These are phyloP conservation scores for Cylindrotheca fusiformis DNA, from an alignment of 108 stramenopile species.

Conservation along the genomic window DNA sequence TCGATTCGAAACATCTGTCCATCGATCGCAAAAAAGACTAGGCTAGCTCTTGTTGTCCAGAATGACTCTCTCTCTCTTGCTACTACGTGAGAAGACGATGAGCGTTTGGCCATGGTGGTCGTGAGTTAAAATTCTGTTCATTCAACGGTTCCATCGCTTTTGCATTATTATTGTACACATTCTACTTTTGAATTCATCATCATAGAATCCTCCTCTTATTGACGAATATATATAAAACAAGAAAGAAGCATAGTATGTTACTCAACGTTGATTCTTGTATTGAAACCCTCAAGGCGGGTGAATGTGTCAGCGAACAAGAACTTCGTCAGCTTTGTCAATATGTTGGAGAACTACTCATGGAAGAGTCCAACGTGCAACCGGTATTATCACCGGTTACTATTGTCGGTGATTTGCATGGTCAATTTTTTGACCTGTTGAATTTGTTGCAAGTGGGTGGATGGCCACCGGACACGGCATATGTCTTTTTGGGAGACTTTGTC, in stretches of 20 bases:
- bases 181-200: too few relatives aligned
- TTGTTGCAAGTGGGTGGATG: constrained; percentile 75
- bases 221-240: too few relatives aligned
- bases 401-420: constrained; percentile 95
- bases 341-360: constrained; percentile 70
- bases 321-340: constrained; percentile 52
- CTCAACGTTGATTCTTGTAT: constrained; percentile 80
- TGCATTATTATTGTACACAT: too few relatives aligned
- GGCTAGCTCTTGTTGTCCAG: too few relatives aligned
- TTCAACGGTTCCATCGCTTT: too few relatives aligned
- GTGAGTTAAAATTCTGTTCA: too few relatives aligned
- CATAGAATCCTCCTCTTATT: too few relatives aligned
- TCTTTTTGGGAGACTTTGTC: constrained; percentile 94
- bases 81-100: too few relatives aligned
- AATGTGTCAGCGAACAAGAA: constrained; percentile 68
- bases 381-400: constrained; percentile 82
- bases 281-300: constrained; percentile 72
- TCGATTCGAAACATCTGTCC: too few relatives aligned
- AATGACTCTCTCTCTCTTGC: too few relatives aligned
- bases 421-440: constrained; percentile 91
- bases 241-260: constrained; percentile 31
- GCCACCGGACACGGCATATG: constrained; percentile 77
- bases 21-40: too few relatives aligned
- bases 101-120: too few relatives aligned
- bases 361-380: constrained; percentile 88